phyloP scores from a whole-genome alignment of 2,329 filamentous ascomycete species.

The Ophiosphaerella narmari region DNA sequence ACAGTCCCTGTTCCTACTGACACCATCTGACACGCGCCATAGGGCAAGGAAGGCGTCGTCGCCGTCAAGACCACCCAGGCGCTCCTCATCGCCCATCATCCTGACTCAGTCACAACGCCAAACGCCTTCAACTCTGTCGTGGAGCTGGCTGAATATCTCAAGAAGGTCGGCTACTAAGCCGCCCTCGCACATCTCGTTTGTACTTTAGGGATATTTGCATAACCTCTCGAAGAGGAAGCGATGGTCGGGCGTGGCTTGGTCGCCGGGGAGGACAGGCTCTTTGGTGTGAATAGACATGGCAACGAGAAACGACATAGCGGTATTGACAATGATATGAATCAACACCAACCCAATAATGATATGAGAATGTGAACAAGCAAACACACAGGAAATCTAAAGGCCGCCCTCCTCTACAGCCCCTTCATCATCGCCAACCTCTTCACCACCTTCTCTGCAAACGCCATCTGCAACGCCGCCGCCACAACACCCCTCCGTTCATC shows the following conservation, averaged over 20 bases:
- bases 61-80: conserved; percentile 87
- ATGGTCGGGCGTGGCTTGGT: conserved; percentile 8
- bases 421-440: conserved; percentile 33
- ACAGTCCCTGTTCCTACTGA: not conserved
- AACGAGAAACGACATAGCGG: conserved; percentile 13
- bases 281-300: conserved; percentile 12
- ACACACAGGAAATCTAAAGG: not conserved
- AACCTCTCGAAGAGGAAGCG: conserved; percentile 17
- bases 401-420: conserved; percentile 7
- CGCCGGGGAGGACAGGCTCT: conserved; percentile 1
- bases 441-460: conserved; percentile 41
- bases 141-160: conserved; percentile 84
- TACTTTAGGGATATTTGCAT: conserved; percentile 47
- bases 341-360: conserved; percentile 1
- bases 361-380: not conserved
- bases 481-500: conserved; percentile 38
- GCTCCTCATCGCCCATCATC: conserved; percentile 86
- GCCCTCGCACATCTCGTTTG: conserved; percentile 25
- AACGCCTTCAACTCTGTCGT: conserved; percentile 80
- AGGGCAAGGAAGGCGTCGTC: conserved; percentile 81
- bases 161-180: conserved; percentile 73
- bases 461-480: conserved; percentile 35
- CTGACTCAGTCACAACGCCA: conserved; percentile 72
- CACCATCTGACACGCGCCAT: conserved; percentile 13
- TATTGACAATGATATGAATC: conserved; percentile 15